Base-by-base conservation (phyloP, 345 rosid species). In the Eucalyptus viminalis region DNA sequence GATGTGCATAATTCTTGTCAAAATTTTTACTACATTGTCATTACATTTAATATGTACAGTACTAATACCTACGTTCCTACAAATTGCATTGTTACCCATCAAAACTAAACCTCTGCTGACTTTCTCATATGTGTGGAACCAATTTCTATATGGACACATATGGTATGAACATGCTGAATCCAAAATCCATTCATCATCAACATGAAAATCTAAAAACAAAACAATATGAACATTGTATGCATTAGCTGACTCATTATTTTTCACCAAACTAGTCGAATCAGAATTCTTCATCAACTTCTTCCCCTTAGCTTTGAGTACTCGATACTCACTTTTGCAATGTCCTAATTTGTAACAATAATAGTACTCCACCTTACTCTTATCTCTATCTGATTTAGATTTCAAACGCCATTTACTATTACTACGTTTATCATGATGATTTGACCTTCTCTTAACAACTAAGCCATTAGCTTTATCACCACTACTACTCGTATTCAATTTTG, bases 351-450 rank as follows among this genome's bases (percentile, higher is more conserved):
- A 14, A 56, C 62, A 24, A 56, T 56, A 11, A 24, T 56, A 24
- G 10, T 24, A 56, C 62, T 56, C 12, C 27, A 56, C 1, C 62
- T 24, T 56, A 24, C 0, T 10, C 3, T 56, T 22, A 56, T 56
- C 13, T 24, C 6, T 1, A 24, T 56, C 6, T 56, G 0, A 56
- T 56, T 0, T 1, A 56, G 0, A 56, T 24, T 56, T 24, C 6
- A 1, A 22, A 10, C 0, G 0, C 29, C 62, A 2, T 56, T 56
- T 56, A 56, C 29, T 9, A 56, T 24, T 0, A 56, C 12, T 4
- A 11, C 0, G 12, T 24, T 29, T 56, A 56, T 56, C 62, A 56
- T 24, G 27, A 56, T 56, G 62, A 56, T 56, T 56, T 1, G 0
- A 56, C 62, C 0, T 56, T 56, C 62, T 24, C 29, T 10, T 56